A percentile compares a stretch with the other conserved stretches of the same genome.
Evolutionary conservation across 1,284 basidiomycete genomes (phyloP).

Genomic region (Marasmius fiardii): DNA sequence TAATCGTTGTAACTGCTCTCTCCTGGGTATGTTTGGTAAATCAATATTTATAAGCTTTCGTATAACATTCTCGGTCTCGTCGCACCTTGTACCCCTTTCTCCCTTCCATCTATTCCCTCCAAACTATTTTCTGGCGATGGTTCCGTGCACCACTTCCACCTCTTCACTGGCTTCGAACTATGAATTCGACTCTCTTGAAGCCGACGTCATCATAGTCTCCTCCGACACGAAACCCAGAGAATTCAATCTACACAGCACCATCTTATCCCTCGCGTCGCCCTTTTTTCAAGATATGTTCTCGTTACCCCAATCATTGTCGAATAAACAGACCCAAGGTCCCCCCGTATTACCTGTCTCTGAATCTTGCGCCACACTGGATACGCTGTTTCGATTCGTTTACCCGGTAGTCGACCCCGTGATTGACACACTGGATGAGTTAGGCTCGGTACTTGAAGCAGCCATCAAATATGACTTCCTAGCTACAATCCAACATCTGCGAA

Average conservation of each 20-base stretch:
- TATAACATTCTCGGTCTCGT: too few relatives aligned
- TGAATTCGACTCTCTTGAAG: conserved; percentile 42
- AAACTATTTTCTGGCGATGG: too few relatives aligned
- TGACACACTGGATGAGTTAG: conserved; percentile 48
- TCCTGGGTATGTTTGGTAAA: too few relatives aligned
- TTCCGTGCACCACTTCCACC: background rate
- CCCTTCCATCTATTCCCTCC: too few relatives aligned
- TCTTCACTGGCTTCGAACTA: conserved; percentile 10
- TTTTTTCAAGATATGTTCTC: conserved; percentile 70
- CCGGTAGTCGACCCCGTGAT: conserved; percentile 45
- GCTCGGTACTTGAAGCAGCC: conserved; percentile 48
- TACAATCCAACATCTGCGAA: conserved; percentile 45
- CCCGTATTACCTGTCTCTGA: conserved; percentile 59
- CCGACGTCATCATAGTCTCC: conserved; percentile 54
- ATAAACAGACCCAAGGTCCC: conserved; percentile 21
- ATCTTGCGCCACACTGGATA: conserved; percentile 36
- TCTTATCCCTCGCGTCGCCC: conserved; percentile 59
- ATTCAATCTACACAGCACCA: conserved; percentile 59
- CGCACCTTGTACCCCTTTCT: too few relatives aligned
- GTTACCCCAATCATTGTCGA: conserved; percentile 46
- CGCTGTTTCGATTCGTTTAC: conserved; percentile 54
- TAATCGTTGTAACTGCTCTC: too few relatives aligned
- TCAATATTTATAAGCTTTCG: too few relatives aligned
- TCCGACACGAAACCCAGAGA: conserved; percentile 37
- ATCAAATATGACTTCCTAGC: conserved; percentile 60